A percentile compares a stretch with the other conserved stretches of the same genome.
These are phyloP conservation scores for Aspergillus proliferans DNA, from an alignment of 2,329 filamentous ascomycete genomes.

Conservation along the genomic window DNA sequence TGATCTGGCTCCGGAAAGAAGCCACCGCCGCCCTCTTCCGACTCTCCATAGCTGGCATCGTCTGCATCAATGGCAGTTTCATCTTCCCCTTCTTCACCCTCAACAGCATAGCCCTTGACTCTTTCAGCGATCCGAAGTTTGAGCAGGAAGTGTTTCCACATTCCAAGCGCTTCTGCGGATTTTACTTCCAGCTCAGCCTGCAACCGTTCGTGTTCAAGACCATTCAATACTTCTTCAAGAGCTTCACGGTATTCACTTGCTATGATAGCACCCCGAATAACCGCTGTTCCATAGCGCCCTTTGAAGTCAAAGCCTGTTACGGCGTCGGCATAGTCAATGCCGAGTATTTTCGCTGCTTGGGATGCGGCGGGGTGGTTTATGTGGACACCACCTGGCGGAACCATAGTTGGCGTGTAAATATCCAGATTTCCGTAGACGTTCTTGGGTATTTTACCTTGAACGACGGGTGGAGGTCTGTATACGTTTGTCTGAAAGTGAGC, in stretches of 20 bases:
- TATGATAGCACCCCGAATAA: slow-evolving; percentile 72
- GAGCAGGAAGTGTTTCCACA: slow-evolving; percentile 56
- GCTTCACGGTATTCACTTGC: slow-evolving; percentile 66
- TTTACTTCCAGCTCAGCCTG: slow-evolving; percentile 55
- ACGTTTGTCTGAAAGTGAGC: slow-evolving; percentile 58
- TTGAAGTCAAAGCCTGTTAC: slow-evolving; percentile 86
- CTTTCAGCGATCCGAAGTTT: slow-evolving; percentile 66
- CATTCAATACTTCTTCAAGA: slow-evolving; percentile 61
- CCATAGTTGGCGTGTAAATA: slow-evolving; percentile 58
- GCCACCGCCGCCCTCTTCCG: slow-evolving; percentile 27
- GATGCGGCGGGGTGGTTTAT: slow-evolving; percentile 54
- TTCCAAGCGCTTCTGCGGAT: slow-evolving; percentile 44
- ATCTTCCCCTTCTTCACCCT: slow-evolving; percentile 31
- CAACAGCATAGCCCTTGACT: slow-evolving; percentile 54
- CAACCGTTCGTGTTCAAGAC: slow-evolving; percentile 59
- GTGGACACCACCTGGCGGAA: slow-evolving; percentile 55
- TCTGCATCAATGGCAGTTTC: slow-evolving; percentile 32
- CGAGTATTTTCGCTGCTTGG: slow-evolving; percentile 66
- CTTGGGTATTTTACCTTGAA: slow-evolving; percentile 61
- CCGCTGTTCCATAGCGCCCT: slow-evolving; percentile 76
- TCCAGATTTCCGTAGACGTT: slow-evolving; percentile 60
- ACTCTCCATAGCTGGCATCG: slow-evolving; percentile 17
- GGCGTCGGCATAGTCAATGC: slow-evolving; percentile 81
- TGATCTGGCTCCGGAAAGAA: slow-evolving; percentile 32
- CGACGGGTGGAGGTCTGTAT: slow-evolving; percentile 70